These are phyloP conservation scores for Barbatosphaeria neglecta DNA, from an alignment of 495 filamentous ascomycete genomes.

Conservation along the genomic window DNA sequence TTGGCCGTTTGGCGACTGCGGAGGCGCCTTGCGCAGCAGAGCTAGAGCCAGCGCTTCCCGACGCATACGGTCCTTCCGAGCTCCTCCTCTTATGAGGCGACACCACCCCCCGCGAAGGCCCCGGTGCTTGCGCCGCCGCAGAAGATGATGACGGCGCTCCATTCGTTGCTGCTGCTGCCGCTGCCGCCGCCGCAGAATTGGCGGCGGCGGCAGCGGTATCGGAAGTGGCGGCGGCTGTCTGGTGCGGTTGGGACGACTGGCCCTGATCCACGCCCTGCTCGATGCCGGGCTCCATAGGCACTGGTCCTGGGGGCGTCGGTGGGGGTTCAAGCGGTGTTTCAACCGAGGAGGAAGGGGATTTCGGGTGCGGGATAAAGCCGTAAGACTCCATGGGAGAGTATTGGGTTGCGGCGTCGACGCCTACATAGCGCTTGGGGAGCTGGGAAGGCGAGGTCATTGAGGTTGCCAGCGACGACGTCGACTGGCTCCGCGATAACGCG, in stretches of 20 bases:
- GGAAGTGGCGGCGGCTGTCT: background rate
- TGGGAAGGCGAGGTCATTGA: conserved; percentile 22
- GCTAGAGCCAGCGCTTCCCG: conserved; percentile 8
- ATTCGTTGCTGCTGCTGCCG: background rate
- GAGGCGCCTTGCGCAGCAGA: conserved; percentile 21
- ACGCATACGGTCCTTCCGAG: conserved; percentile 38
- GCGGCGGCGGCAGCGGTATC: too few species aligned
- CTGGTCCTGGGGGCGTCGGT: conserved; percentile 3
- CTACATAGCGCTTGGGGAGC: conserved; percentile 33
- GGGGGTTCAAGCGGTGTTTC: conserved; percentile 12
- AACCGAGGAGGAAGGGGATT: conserved; percentile 9
- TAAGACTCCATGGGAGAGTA: conserved; percentile 43
- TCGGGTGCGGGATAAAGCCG: conserved; percentile 17
- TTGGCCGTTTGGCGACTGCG: conserved; percentile 40
- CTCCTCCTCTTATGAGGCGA: conserved; percentile 35
- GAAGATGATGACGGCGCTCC: conserved; percentile 5
- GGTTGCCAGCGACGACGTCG: conserved; percentile 21
- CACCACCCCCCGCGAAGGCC: conserved; percentile 17
- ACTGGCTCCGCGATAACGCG: conserved; percentile 30
- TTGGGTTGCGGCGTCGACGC: conserved; percentile 44
- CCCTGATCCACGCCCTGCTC: background rate
- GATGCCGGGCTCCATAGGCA: background rate
- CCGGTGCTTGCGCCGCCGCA: conserved; percentile 20
- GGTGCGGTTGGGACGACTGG: background rate
- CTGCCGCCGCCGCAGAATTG: background rate